Evolutionary conservation across 768 basidiomycete species (phyloP), one percentile per base, ranked within the genome.

Genomic region (Lactarius quietus): DNA sequence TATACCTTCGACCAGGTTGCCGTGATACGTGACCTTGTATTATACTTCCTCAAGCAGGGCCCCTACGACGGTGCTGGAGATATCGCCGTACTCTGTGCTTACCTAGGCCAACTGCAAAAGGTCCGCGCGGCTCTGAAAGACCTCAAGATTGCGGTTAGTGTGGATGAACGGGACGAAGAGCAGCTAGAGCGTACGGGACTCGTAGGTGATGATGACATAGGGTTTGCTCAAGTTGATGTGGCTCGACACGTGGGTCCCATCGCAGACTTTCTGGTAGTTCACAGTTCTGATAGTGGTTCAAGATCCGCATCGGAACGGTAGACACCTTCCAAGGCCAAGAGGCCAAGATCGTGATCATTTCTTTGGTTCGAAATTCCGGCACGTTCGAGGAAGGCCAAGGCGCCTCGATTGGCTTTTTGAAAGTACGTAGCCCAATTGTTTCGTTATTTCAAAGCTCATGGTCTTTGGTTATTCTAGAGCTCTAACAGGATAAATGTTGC

Each of bases 291-390:
- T 17, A 18, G 57, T 3, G 0, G 38, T 38, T 51, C 17, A n/a
- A 90, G 88, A 83, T 90, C 51, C 81, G 83, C 9, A 76, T 92
- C 6, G 82, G 90, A 6, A 92, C 90, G 0, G 83, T 92, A 1
- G 90, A 93, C 67, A 90, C 87, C 57, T 92, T 84, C 71, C 91
- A 92, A 74, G 90, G 89, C 3, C 84, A 88, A 64, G 89, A 90
- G 76, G 86, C 83, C 1, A 83, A 80, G 78, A 82, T 92, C 59
- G 83, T 92, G 36, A 89, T 92, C 31, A 78, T 92, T 10, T 90
- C 88, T 0, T 79, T 90, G 17, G 90, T 92, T 14, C 78, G 90
- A 52, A 92, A 92, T 70, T 80, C 84, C 0, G 89, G 89, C 9
- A 78, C 79, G 2, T 74, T 75, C 12, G 76, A 76, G 15, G 77